Conservation (phyloP, 768 basidiomycete genomes). For the Chlorophyllum brunneum region DNA sequence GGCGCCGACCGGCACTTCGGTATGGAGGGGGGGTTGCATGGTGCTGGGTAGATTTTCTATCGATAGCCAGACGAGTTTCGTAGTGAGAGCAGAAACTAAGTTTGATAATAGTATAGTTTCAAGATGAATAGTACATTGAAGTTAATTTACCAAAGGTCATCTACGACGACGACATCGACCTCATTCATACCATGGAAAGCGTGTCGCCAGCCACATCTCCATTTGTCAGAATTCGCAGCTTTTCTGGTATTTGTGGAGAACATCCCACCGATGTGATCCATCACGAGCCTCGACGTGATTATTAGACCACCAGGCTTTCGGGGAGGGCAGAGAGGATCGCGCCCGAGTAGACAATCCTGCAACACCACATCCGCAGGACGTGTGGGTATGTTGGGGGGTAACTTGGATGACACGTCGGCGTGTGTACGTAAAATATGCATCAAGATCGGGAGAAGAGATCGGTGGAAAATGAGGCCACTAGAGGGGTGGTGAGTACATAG, state of each 20-base stretch:
- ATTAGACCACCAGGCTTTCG: constrained; percentile 25
- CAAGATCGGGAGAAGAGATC: constrained; percentile 29
- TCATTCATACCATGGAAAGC: constrained; percentile 36
- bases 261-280: constrained; percentile 39
- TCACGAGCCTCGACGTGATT: constrained; percentile 37
- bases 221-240: constrained; percentile 27
- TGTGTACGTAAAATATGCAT: constrained; percentile 27
- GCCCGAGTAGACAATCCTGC: constrained; percentile 39
- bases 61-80: too few species aligned
- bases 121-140: too few species aligned
- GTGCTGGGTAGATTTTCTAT: too few species aligned
- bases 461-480: constrained; percentile 38
- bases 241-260: constrained; percentile 31
- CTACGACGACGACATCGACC: constrained; percentile 30
- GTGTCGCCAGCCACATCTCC: constrained; percentile 44
- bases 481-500: neutral
- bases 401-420: constrained; percentile 23
- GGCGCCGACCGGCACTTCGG: too few species aligned
- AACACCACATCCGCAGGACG: constrained; percentile 36
- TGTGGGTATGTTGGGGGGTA: constrained; percentile 23
- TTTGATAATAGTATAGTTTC: too few species aligned
- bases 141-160: neutral
- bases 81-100: too few species aligned
- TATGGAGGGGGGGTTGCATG: too few species aligned
- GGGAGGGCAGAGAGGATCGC: constrained; percentile 33